phyloP scores from a whole-genome alignment of 352 stramenopile species.

The Plasmopara muralis region DNA sequence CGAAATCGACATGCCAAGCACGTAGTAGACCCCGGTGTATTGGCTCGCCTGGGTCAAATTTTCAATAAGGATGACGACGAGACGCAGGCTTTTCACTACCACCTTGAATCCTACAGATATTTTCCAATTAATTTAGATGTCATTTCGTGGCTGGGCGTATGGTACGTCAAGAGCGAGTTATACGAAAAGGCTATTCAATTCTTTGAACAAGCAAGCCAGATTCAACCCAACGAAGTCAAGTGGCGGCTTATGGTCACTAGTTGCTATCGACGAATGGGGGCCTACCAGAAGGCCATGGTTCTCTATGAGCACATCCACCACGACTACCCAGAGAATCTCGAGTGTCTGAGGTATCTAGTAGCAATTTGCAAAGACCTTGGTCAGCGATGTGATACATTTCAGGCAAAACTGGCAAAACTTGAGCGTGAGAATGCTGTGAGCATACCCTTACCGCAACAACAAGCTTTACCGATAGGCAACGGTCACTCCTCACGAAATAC shows the following conservation, averaged over 20 bases:
- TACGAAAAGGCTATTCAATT: constrained; percentile 96
- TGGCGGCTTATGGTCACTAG: constrained; percentile 96
- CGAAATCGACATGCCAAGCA: constrained; percentile 52
- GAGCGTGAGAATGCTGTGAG: constrained; percentile 54
- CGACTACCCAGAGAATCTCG: constrained; percentile 91
- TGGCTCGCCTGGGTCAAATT: constrained; percentile 90
- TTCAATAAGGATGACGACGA: constrained; percentile 92
- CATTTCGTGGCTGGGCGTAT: constrained; percentile 94
- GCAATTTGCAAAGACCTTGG: constrained; percentile 93
- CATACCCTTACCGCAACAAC: constrained; percentile 26
- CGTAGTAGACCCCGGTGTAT: constrained; percentile 65
- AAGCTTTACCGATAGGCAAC: constrained; percentile 15
- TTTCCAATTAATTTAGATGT: constrained; percentile 95
- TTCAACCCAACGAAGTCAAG: constrained; percentile 94
- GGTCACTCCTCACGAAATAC: constrained; percentile 16
- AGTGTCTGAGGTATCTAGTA: constrained; percentile 89
- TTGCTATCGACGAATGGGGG: constrained; percentile 93
- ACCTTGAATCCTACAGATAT: constrained; percentile 92
- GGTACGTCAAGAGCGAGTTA: constrained; percentile 95
- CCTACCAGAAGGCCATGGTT: constrained; percentile 88
- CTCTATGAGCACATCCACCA: constrained; percentile 94
- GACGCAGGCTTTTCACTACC: constrained; percentile 93
- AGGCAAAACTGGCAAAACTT: constrained; percentile 89
- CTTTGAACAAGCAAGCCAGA: constrained; percentile 92
- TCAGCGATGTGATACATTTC: constrained; percentile 88